Evolutionary conservation across 1,284 basidiomycete genomes (phyloP).

Genomic region (Trichosporon ovoides): DNA sequence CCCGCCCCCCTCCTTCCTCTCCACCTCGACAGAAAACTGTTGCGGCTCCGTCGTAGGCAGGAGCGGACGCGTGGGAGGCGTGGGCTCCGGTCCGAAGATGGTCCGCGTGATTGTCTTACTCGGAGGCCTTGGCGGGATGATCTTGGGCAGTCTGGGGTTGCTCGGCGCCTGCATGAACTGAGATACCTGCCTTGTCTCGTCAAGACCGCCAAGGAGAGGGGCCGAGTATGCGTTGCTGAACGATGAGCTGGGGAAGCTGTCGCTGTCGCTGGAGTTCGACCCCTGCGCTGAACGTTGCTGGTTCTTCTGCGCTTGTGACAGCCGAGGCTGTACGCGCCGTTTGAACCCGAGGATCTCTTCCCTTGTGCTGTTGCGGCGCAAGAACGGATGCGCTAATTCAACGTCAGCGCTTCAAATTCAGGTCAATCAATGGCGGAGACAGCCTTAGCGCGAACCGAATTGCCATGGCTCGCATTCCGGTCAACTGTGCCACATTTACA

Average conservation of each 20-base stretch:
- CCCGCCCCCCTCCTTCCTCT: neutral
- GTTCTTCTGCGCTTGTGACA: slow-evolving; percentile 68
- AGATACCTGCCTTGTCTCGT: slow-evolving; percentile 9
- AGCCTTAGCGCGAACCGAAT: neutral
- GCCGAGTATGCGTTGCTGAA: slow-evolving; percentile 19
- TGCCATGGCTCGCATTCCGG: neutral
- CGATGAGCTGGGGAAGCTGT: slow-evolving; percentile 26
- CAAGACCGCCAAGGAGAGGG: slow-evolving; percentile 22
- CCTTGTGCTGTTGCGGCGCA: slow-evolving; percentile 76
- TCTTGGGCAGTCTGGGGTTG: neutral
- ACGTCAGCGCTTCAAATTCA: neutral
- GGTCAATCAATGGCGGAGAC: neutral
- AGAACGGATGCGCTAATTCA: slow-evolving; percentile 68
- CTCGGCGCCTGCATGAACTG: neutral
- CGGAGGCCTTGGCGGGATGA: neutral
- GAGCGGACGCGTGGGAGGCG: neutral
- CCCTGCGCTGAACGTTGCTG: slow-evolving; percentile 13
- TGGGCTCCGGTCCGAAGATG: neutral
- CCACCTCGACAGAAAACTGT: neutral
- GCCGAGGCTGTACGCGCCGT: slow-evolving; percentile 80
- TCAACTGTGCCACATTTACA: neutral
- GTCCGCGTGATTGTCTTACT: neutral
- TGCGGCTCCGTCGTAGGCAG: neutral
- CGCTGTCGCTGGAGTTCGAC: slow-evolving; percentile 24
- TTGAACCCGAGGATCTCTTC: slow-evolving; percentile 86